Base-by-base conservation (phyloP, 2,329 filamentous ascomycete genomes). In the Hymenoscyphus repandus region DNA sequence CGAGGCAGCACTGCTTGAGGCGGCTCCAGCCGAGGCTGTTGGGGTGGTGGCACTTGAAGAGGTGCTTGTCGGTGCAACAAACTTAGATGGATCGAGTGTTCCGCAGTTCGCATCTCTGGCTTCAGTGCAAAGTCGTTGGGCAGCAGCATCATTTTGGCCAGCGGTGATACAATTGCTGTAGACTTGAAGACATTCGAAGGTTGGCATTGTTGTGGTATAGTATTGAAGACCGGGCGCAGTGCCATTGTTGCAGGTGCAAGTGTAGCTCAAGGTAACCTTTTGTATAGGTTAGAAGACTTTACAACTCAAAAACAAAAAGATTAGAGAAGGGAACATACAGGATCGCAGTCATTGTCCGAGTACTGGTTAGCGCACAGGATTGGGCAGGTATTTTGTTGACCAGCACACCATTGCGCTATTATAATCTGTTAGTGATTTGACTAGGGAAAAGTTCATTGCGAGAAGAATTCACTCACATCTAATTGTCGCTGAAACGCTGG, bases 181-280 rank as follows among this genome's bases (percentile, higher is more conserved):
- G 68, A 74, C 77, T 56, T 68, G 68, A 61, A 74, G 63, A 71
- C 82, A 86, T 66, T 80, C 73, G 66, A 72, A 82, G 68, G 72
- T 80, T 38, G 81, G 80, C 44, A 86, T 69, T 20, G 79, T 80
- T 66, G 78, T 69, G 48, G 68, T 59, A 69, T 83, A 86, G 59
- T 72, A 69, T 53, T 70, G 65, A 59, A 83, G 73, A 62, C 82
- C 74, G 58, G 80, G 79, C 6, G 66, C 64, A 38, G 72, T 75
- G 57, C 74, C 75, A 64, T 82, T 77, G 45, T 56, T 56, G 72
- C 83, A 86, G 45, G 70, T 69, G 69, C 83, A 86, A 51, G 63
- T 71, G 71, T 73, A 85, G 32, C 66, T 66, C 53, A 86, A 72
- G 15, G 71, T 70, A 42, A 33, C 17, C 46, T 49, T 34, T 5